A percentile compares a stretch with the other conserved stretches of the same genome.
Evolutionary conservation across 257 asterid species (phyloP).

Genomic region (Prunella vulgaris): DNA sequence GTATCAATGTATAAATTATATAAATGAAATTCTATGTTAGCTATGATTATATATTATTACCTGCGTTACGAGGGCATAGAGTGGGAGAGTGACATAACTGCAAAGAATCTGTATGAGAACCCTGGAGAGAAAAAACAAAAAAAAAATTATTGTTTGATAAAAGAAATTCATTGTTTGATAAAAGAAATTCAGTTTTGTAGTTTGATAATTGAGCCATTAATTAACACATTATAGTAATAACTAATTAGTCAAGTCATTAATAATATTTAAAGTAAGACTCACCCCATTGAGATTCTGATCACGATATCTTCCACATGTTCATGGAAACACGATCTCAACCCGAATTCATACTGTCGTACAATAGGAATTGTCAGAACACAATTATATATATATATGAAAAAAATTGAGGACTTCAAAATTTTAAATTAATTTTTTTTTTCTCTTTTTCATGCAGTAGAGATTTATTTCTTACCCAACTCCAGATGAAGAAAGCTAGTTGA

Average conservation of each 20-base stretch:
- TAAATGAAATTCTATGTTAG: too few species aligned
- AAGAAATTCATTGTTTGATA: neutral
- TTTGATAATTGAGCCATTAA: neutral
- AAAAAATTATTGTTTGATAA: neutral
- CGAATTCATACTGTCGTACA: conserved; percentile 58
- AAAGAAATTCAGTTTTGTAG: neutral
- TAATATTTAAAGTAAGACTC: conserved; percentile 11
- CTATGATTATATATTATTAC: conserved; percentile 25
- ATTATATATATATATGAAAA: neutral
- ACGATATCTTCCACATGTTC: conserved; percentile 65
- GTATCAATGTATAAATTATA: too few species aligned
- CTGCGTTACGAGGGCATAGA: conserved; percentile 92
- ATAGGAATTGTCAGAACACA: conserved; percentile 4
- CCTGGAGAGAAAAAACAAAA: conserved; percentile 30
- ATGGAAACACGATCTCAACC: conserved; percentile 74
- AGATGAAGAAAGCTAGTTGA: conserved; percentile 83
- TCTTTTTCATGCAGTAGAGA: neutral
- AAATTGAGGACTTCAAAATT: neutral
- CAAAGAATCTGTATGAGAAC: conserved; percentile 70
- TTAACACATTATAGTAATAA: neutral
- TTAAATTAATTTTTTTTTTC: neutral
- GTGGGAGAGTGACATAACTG: conserved; percentile 91
- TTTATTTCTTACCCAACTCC: conserved; percentile 67
- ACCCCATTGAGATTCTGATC: conserved; percentile 88
- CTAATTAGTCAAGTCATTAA: neutral